phyloP scores from a whole-genome alignment of 2,329 filamentous ascomycete genomes.

The Mollisiaceae sp. region DNA sequence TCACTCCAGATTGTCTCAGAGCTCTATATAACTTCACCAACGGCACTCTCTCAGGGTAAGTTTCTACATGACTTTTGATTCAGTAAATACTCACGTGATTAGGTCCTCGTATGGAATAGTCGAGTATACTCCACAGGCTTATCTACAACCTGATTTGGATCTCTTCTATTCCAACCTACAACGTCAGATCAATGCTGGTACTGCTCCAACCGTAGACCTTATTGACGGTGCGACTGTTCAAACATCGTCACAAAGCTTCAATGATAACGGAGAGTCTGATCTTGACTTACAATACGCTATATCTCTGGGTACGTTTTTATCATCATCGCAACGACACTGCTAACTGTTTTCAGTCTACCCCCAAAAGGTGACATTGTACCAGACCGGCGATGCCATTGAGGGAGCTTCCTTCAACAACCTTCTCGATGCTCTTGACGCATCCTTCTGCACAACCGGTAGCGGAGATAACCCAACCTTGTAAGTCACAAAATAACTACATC shows the following conservation, averaged over 20 bases:
- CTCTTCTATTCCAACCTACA: slow-evolving; percentile 52
- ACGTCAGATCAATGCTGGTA: slow-evolving; percentile 47
- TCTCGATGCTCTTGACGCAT: slow-evolving; percentile 23
- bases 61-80: too few species aligned
- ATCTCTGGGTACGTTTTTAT: slow-evolving; percentile 44
- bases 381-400: slow-evolving; percentile 21
- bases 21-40: slow-evolving; percentile 43
- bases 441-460: slow-evolving; percentile 20
- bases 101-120: slow-evolving; percentile 52
- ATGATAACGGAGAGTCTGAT: slow-evolving; percentile 54
- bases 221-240: slow-evolving; percentile 55
- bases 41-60: slow-evolving; percentile 22
- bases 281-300: slow-evolving; percentile 62
- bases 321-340: background rate
- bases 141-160: slow-evolving; percentile 54
- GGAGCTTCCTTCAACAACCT: slow-evolving; percentile 27
- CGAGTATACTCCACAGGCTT: slow-evolving; percentile 56
- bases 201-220: slow-evolving; percentile 50
- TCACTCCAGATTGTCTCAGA: slow-evolving; percentile 28
- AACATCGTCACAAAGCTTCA: slow-evolving; percentile 44
- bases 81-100: slow-evolving; percentile 7
- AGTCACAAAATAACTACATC: background rate
- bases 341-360: slow-evolving; percentile 51
- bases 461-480: slow-evolving; percentile 39
- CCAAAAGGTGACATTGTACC: slow-evolving; percentile 49